Base-by-base conservation (phyloP, 768 basidiomycete genomes). In the Boletus pseudopeckii region DNA sequence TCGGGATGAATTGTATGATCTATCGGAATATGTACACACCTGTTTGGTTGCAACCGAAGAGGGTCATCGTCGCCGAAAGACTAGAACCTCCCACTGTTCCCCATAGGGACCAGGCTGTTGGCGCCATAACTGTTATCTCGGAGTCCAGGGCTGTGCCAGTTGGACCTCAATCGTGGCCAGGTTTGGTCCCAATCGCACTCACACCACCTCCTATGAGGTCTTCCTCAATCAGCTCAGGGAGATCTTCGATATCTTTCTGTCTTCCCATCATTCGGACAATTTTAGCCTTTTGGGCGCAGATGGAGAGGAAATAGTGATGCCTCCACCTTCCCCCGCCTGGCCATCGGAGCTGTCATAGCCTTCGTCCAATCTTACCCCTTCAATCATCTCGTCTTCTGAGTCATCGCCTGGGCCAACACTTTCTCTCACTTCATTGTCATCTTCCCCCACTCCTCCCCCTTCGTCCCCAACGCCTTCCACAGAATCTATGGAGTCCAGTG, bases 261-360 rank as follows among this genome's bases (percentile, higher is more conserved):
- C 79, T 4, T 82, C 80, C 17, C 86, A 88, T 55, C 85, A 91
- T 56, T 92, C 90, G 0, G 90, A 92, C 52, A 88, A 89, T 57
- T 71, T 75, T 34, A 71, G 72, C 72, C 55, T 75, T 67, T 63
- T 78, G 74, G n/a, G n/a, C n/a, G n/a, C n/a, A n/a, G n/a, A n/a
- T n/a, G n/a, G n/a, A n/a, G n/a, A n/a, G n/a, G n/a, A n/a, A n/a
- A n/a, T n/a, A n/a, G n/a, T n/a, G n/a, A n/a, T n/a, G n/a, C n/a
- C n/a, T n/a, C n/a, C n/a, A n/a, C n/a, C n/a, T n/a, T n/a, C n/a
- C n/a, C n/a, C n/a, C n/a, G n/a, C n/a, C n/a, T n/a, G n/a, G n/a
- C n/a, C n/a, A n/a, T n/a, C n/a, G n/a, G n/a, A n/a, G n/a, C n/a
- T n/a, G n/a, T n/a, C n/a, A n/a, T n/a, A n/a, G n/a, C n/a, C n/a